Conservation (phyloP, 257 asterid genomes). For the Lycium barbarum region DNA sequence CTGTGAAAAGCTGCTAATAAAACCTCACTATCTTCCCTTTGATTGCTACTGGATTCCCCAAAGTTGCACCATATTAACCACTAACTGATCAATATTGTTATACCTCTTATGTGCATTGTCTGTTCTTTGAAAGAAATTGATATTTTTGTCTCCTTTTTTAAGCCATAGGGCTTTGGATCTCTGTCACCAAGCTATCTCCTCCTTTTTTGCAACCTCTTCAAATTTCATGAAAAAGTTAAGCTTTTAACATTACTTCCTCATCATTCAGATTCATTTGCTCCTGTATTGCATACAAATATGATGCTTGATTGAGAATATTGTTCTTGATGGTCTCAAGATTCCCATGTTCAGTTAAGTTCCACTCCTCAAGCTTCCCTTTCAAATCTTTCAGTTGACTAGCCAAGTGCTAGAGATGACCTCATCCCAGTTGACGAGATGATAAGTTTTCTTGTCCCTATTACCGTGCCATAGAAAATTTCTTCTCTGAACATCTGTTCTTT, state of each 20-base stretch:
- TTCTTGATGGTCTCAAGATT: background rate
- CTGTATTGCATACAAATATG: background rate
- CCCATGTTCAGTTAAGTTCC: background rate
- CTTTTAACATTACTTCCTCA: background rate
- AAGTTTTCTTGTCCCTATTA: no score
- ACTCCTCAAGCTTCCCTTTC: background rate
- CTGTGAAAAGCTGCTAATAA: background rate
- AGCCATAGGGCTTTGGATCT: background rate
- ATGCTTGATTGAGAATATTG: background rate
- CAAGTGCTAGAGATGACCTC: background rate
- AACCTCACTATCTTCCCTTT: background rate
- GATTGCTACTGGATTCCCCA: background rate
- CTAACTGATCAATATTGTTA: background rate
- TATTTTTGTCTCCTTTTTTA: background rate
- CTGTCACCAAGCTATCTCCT: background rate
- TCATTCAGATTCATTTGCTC: background rate
- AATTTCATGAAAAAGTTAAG: background rate
- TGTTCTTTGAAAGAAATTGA: background rate
- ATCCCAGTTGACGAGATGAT: no score
- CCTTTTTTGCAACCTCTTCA: background rate
- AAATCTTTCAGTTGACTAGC: background rate
- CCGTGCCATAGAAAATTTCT: no score
- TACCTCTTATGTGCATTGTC: background rate
- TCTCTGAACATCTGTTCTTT: no score
- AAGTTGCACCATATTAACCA: background rate